Base-by-base conservation (phyloP, 139 green algal genomes). In the Pleodorina starrii region DNA sequence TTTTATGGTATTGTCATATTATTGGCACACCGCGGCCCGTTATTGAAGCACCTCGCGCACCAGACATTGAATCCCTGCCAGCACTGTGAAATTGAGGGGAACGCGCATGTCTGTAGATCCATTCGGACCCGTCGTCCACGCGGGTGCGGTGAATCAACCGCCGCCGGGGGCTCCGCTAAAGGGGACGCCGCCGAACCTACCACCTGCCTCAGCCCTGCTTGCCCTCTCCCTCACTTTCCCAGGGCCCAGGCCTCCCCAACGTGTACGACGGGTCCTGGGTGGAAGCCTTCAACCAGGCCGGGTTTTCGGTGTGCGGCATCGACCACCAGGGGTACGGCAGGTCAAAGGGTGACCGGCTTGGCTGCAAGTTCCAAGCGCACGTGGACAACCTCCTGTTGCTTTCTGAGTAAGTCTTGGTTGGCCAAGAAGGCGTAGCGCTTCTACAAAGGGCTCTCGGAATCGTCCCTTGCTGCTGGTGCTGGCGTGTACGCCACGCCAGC, bases 231-330 rank as follows among this genome's bases (percentile, higher is more conserved):
- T 1, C 76, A 66, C 5, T 66, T 12, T 25, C 54, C 29, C 74
- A 92, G 79, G 86, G 42, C 44, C 25, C 73, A 5, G 90, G 86
- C 40, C 91, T 92, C 59, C 88, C 44, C 46, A 90, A 89, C 10
- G 7, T 88, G 2, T 98, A 98, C 85, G 71, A 50, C 0, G 93
- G 90, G 7, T 96, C 91, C 14, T 97, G 94, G 96, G 92, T 97
- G 29, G 57, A 95, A 79, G 36, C 72, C 5, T 89, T 96, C 29
- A 98, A 98, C 75, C 19, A 77, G 11, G 85, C 85, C 2, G 95
- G 96, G 68, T 96, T 94, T 74, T 91, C 89, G 29, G 91, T 96
- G 11, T 91, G 79, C 40, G 92, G 93, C n/a, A 86, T 97, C 12
- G 96, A 98, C 91, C 91, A 95, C 84, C 83, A 93, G 43, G 91